Evolutionary conservation across 306 rosid species (phyloP), one percentile per base, ranked within the genome.

Genomic region (Prinsepia uniflora): DNA sequence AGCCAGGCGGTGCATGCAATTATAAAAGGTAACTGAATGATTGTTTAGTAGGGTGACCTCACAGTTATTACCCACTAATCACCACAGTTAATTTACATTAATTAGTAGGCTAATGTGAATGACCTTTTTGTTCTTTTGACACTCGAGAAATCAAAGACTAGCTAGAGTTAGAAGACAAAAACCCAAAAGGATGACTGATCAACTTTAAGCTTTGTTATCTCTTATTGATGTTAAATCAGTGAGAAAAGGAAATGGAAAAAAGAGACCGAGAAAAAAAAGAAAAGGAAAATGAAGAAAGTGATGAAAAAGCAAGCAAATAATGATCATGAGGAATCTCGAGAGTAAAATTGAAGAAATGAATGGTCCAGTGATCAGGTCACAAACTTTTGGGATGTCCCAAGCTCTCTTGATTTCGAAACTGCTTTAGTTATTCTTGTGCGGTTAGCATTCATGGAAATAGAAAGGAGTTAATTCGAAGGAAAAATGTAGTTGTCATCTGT

Each of bases 241-340:
- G 10, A 61, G 42, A 68, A 58, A 52, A 52, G 3, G 55, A 20
- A n/a, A 34, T 46, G 14, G 55, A 30, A 4, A 10, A 0, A 67
- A 61, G 13, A 73, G 18, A 57, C 64, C 30, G 2, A 45, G 12
- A 13, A 10, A 20, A 11, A 18, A 54, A n/a, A 59, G 57, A 13
- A 10, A 44, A 69, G 30, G 30, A 24, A 24, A 24, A 24, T 24
- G 30, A 76, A 70, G 78, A 55, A 75, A 72, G 73, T 57, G 65
- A 74, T 6, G 4, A 30, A n/a, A 52, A 78, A 78, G 30, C 30
- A 24, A 75, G 78, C 66, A 78, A 69, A 13, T 70, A 22, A 63
- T 43, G 24, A 44, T 47, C 14, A 62, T 59, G 90, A 83, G 76
- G 79, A 80, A 80, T 73, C 79, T 82, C 66, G 60, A 76, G 81